Conservation (phyloP, 2,329 filamentous ascomycete genomes). For the Aspergillus uvarum region DNA sequence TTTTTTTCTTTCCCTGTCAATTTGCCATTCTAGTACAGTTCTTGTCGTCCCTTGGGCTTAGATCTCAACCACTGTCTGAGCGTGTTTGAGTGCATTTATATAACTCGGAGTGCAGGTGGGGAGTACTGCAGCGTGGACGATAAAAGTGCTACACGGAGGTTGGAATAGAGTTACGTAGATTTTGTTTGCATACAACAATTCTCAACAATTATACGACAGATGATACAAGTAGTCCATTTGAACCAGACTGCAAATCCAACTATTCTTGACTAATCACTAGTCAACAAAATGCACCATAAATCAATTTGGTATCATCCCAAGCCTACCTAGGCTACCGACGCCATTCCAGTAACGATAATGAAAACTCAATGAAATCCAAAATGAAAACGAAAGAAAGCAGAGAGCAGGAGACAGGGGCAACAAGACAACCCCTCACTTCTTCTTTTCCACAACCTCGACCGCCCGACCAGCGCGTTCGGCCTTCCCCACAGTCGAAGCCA, state of each 20-base stretch:
- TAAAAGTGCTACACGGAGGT: conserved; percentile 9
- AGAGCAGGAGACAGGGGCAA: neutral
- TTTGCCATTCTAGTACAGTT: conserved; percentile 3
- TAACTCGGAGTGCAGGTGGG: conserved; percentile 14
- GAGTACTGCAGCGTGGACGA: conserved; percentile 10
- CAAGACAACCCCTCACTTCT: conserved; percentile 32
- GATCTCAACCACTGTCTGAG: conserved; percentile 18
- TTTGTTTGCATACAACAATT: neutral
- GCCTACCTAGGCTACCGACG: conserved; percentile 2
- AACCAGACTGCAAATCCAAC: neutral
- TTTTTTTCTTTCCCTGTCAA: neutral
- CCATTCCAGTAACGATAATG: conserved; percentile 7
- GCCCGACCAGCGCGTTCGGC: conserved; percentile 47
- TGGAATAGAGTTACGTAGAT: neutral
- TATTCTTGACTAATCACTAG: neutral
- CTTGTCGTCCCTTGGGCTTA: conserved; percentile 12
- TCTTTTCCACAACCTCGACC: conserved; percentile 47
- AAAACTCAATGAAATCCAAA: conserved; percentile 5
- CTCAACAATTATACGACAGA: neutral
- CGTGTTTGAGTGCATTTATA: conserved; percentile 18
- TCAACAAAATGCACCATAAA: neutral
- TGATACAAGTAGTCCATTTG: neutral
- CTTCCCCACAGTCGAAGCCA: conserved; percentile 49
- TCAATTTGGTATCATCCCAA: conserved; percentile 8
- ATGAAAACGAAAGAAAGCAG: conserved; percentile 3